These are phyloP conservation scores for Apiospora pterosperma DNA, from an alignment of 2,329 filamentous ascomycete species.

Conservation along the genomic window DNA sequence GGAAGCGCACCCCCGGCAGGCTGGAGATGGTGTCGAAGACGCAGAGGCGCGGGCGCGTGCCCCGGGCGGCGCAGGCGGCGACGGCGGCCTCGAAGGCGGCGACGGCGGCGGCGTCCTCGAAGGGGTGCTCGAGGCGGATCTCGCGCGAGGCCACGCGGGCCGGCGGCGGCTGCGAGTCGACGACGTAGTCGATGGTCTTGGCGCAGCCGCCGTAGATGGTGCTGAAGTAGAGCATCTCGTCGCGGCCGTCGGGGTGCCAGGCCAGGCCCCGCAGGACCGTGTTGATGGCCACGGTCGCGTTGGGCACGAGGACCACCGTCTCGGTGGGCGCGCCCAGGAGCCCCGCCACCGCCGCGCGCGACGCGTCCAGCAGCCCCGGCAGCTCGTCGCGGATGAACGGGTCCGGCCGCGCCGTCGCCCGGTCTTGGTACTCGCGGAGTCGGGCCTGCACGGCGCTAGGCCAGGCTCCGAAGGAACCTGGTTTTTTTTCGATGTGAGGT, in stretches of 20 bases:
- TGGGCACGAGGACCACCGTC: constrained; percentile 73
- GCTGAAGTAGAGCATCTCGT: constrained; percentile 75
- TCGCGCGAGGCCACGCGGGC: constrained; percentile 40
- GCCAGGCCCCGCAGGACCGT: constrained; percentile 72
- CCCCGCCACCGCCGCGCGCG: constrained; percentile 60
- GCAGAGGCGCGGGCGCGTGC: constrained; percentile 63
- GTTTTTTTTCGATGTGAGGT: neutral
- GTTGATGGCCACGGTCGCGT: constrained; percentile 77
- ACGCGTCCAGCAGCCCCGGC: constrained; percentile 58
- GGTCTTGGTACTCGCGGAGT: constrained; percentile 63
- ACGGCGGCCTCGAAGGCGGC: constrained; percentile 58
- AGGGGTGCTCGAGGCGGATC: constrained; percentile 65
- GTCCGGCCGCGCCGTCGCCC: constrained; percentile 68
- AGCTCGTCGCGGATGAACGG: constrained; percentile 70
- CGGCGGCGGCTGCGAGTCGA: constrained; percentile 54
- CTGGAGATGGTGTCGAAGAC: constrained; percentile 80
- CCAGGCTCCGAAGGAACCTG: constrained; percentile 77
- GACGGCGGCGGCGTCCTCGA: constrained; percentile 66
- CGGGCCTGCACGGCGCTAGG: constrained; percentile 59
- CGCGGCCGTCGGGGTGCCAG: constrained; percentile 66
- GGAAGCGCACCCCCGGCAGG: constrained; percentile 74
- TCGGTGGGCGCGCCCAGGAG: constrained; percentile 63
- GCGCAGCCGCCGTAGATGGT: constrained; percentile 78
- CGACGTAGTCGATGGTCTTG: constrained; percentile 66
- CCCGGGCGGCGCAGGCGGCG: constrained; percentile 43